Evolutionary conservation across 345 rosid species (phyloP), one percentile per base, ranked within the genome.

Genomic region (Eucalyptus urophylla): DNA sequence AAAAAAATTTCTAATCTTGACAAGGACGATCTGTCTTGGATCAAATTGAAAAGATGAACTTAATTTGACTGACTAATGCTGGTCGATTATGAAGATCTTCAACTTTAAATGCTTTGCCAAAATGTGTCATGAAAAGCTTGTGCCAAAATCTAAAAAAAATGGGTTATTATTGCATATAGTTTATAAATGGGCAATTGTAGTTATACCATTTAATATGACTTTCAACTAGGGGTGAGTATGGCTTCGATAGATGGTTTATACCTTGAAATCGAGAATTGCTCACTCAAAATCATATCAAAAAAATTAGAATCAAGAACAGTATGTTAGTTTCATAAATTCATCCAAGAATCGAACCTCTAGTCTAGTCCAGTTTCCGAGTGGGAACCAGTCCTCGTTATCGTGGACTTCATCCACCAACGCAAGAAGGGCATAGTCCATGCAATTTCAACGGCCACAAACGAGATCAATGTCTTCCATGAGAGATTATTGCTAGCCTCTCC

Each of bases 301-400:
- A 53, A 53, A 8, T 53, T 53, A 8, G 4, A 53, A 53, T 4
- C 25, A 53, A 53, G 5, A 8, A 3, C 0, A 7, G 11, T 53
- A 0, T 2, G 11, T 53, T 53, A 53, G 9, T 53, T 53, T 1
- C 5, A 8, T 53, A 0, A 10, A 53, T 53, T 3, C 2, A 19
- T 5, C 25, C 10, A 21, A 53, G 2, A 53, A 19, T 0, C 5
- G 11, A 10, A 21, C 1, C 25, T 0, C 58, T 21, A 53, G 25
- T 21, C 11, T 9, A 0, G 2, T 53, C 24, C 9, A 9, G 0
- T 53, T 53, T 10, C 5, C 58, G 2, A 16, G 54, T 50, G 54
- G 19, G 54, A 50, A 53, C 25, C 0, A 0, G 10, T 53, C 5
- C 25, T 53, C 25, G 4, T 53, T 19, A 53, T 10, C 11, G 8